These are phyloP conservation scores for Gossypium mustelinum DNA, from an alignment of 345 rosid species.

Conservation along the genomic window DNA sequence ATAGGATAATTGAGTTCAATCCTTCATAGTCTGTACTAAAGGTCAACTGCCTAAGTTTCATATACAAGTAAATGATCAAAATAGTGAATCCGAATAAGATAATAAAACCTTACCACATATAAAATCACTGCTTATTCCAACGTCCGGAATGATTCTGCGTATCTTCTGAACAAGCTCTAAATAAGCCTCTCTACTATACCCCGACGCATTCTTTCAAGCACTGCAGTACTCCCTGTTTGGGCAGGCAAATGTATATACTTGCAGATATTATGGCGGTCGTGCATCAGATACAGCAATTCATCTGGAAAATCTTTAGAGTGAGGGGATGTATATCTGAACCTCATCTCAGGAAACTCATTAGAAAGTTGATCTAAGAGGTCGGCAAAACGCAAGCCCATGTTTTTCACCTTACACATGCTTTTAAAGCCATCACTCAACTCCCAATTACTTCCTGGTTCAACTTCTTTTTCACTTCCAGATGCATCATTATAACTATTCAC, in stretches of 20 bases:
- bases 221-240: conserved; percentile 72
- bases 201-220: conserved; percentile 76
- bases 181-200: conserved; percentile 90
- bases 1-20: background rate
- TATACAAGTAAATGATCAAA: conserved; percentile 1
- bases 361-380: conserved; percentile 88
- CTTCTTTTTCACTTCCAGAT: conserved; percentile 48
- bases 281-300: conserved; percentile 72
- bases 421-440: conserved; percentile 77
- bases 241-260: conserved; percentile 89
- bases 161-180: conserved; percentile 84
- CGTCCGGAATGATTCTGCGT: conserved; percentile 65
- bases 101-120: conserved; percentile 58
- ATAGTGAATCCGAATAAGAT: background rate
- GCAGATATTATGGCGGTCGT: conserved; percentile 75
- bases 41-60: conserved; percentile 5
- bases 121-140: conserved; percentile 86
- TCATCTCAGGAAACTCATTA: conserved; percentile 83
- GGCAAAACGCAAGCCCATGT: conserved; percentile 75
- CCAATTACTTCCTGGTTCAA: conserved; percentile 72
- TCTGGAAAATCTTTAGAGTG: conserved; percentile 95
- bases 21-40: background rate
- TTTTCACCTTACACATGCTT: conserved; percentile 71
- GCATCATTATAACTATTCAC: conserved; percentile 91
- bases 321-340: conserved; percentile 94